Conservation (phyloP, 148 eudicot genomes). For the Mesembryanthemum crystallinum region DNA sequence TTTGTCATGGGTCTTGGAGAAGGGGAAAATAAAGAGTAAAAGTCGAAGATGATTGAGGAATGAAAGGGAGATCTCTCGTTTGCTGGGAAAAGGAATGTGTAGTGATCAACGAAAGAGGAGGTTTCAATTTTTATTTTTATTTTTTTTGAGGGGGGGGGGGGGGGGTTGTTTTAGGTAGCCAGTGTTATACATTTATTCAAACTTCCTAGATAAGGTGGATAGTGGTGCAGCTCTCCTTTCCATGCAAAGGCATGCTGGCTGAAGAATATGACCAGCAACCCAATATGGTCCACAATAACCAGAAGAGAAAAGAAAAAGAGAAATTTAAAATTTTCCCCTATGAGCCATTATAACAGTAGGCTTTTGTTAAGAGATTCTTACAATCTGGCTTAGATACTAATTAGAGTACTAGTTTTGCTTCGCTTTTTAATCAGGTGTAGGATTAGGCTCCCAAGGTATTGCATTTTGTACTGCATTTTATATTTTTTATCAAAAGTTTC, state of each 20-base stretch:
- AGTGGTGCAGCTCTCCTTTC: constrained; percentile 57
- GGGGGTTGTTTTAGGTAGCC: neutral
- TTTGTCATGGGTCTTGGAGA: neutral
- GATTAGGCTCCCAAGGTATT: constrained; percentile 23
- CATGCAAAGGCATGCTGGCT: constrained; percentile 54
- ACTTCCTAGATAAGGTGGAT: constrained; percentile 27
- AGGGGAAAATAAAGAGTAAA: constrained; percentile 26
- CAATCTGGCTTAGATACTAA: constrained; percentile 23
- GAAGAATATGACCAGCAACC: constrained; percentile 44
- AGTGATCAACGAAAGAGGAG: constrained; percentile 12
- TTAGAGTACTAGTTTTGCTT: neutral
- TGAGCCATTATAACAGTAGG: constrained; percentile 11
- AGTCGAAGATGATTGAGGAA: constrained; percentile 53
- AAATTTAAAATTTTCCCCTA: constrained; percentile 6
- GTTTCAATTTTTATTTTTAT: neutral
- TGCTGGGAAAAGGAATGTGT: constrained; percentile 39
- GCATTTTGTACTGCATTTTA: constrained; percentile 16
- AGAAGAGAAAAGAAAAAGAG: neutral
- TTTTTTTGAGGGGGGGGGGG: no score
- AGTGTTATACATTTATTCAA: neutral
- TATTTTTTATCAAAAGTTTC: constrained; percentile 13
- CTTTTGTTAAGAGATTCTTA: constrained; percentile 22
- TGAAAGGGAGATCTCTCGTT: constrained; percentile 71
- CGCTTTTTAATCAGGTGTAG: constrained; percentile 11
- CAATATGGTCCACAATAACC: constrained; percentile 28